Evolutionary conservation across 805 yeast genomes (phyloP).

Genomic region (Starmera dryadoides): DNA sequence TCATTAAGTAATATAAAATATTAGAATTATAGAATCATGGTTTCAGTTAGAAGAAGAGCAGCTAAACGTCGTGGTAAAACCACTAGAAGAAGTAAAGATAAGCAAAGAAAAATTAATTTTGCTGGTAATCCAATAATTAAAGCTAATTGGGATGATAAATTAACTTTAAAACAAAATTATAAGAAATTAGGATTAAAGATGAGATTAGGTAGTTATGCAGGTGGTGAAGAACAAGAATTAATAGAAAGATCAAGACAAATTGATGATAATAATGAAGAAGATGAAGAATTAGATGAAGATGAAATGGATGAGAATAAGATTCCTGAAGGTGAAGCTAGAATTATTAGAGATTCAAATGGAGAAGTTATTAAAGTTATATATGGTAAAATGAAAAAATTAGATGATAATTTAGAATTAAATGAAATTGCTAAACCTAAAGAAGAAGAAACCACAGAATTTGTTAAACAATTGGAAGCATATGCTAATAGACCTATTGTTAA

Average conservation of each 20-base stretch:
- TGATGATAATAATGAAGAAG: conserved; percentile 13
- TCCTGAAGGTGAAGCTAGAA: conserved; percentile 73
- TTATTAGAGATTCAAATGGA: conserved; percentile 63
- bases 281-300: conserved; percentile 12
- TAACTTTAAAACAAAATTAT: conserved; percentile 83
- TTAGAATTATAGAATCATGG: no score
- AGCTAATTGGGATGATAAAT: conserved; percentile 79
- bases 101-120: conserved; percentile 58
- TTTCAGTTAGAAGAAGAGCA: conserved; percentile 81
- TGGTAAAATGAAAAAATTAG: conserved; percentile 47
- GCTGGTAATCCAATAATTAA: conserved; percentile 77
- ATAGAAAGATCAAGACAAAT: conserved; percentile 30
- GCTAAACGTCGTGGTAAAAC: conserved; percentile 66
- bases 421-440: conserved; percentile 20
- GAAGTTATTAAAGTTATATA: conserved; percentile 60
- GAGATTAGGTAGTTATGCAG: conserved; percentile 61
- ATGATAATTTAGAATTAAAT: conserved; percentile 25
- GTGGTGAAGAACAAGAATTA: conserved; percentile 70
- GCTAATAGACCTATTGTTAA: conserved; percentile 35
- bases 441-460: conserved; percentile 44
- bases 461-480: conserved; percentile 60
- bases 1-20: no score
- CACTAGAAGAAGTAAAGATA: conserved; percentile 65
- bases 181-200: conserved; percentile 70
- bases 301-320: conserved; percentile 44